These are phyloP conservation scores for Thielaviopsis euricoi DNA, from an alignment of 2,329 filamentous ascomycete genomes.

Conservation along the genomic window DNA sequence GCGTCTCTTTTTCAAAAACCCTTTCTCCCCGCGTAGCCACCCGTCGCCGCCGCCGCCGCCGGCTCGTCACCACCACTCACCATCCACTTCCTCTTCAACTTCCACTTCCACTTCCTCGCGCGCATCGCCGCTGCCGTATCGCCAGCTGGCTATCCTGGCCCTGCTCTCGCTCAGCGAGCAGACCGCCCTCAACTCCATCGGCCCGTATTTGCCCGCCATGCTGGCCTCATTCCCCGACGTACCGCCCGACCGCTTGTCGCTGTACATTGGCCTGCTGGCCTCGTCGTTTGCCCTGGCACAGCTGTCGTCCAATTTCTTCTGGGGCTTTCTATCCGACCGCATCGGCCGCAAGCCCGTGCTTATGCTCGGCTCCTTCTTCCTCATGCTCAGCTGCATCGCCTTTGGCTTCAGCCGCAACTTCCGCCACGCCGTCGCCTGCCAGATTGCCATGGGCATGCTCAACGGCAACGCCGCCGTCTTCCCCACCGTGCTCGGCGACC, in stretches of 20 bases:
- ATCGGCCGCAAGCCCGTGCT: slow-evolving; percentile 59
- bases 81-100: too few relatives aligned
- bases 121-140: slow-evolving; percentile 52
- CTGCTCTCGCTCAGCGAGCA: slow-evolving; percentile 85
- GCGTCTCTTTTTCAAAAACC: neutral
- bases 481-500: slow-evolving; percentile 82
- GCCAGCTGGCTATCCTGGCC: slow-evolving; percentile 70
- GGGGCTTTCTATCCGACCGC: slow-evolving; percentile 41
- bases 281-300: slow-evolving; percentile 87
- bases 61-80: too few relatives aligned
- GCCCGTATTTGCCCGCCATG: slow-evolving; percentile 90
- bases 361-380: slow-evolving; percentile 63
- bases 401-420: slow-evolving; percentile 78
- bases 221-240: slow-evolving; percentile 71
- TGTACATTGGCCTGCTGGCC: slow-evolving; percentile 83
- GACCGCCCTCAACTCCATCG: slow-evolving; percentile 91
- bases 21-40: neutral
- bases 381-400: slow-evolving; percentile 62
- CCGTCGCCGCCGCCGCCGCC: neutral
- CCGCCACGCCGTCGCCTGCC: slow-evolving; percentile 72
- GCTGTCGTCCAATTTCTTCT: slow-evolving; percentile 67
- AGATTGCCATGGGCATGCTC: slow-evolving; percentile 77
- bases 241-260: slow-evolving; percentile 49
- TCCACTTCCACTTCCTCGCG: too few relatives aligned
- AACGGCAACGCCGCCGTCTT: slow-evolving; percentile 94